Evolutionary conservation across 148 eudicot genomes (phyloP).

Genomic region (Drosera capensis): DNA sequence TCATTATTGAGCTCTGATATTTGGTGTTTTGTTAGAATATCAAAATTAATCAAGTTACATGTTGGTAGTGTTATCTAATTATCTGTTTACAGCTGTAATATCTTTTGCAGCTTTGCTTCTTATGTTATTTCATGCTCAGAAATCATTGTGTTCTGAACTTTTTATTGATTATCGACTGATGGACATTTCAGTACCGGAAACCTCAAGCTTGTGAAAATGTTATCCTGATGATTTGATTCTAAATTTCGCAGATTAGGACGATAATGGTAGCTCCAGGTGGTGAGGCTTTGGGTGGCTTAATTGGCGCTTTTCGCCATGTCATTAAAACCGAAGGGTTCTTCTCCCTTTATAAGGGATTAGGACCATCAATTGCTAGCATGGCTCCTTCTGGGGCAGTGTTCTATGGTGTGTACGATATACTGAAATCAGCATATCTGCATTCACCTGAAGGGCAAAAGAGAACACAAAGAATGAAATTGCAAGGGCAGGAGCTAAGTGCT

Average conservation of each 20-base stretch:
- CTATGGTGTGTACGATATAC: conserved; percentile 89
- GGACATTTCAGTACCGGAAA: not conserved
- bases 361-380: conserved; percentile 84
- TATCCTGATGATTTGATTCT: conserved; percentile 4
- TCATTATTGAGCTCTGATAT: not conserved
- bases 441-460: conserved; percentile 82
- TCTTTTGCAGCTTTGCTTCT: no score
- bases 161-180: no score
- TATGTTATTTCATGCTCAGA: no score
- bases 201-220: not conserved
- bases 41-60: not conserved
- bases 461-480: conserved; percentile 56
- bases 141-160: no score
- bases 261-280: conserved; percentile 96
- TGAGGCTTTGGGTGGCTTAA: conserved; percentile 81
- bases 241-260: conserved; percentile 62
- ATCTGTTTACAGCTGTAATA: no score
- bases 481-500: conserved; percentile 55
- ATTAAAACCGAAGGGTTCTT: conserved; percentile 88
- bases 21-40: no score
- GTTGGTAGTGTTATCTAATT: no score
- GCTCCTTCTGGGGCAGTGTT: conserved; percentile 96
- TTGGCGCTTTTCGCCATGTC: conserved; percentile 72
- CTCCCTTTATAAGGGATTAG: conserved; percentile 86
- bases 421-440: conserved; percentile 75